These are phyloP conservation scores for Apiospora saccharicola DNA, from an alignment of 2,329 filamentous ascomycete species.

Conservation along the genomic window DNA sequence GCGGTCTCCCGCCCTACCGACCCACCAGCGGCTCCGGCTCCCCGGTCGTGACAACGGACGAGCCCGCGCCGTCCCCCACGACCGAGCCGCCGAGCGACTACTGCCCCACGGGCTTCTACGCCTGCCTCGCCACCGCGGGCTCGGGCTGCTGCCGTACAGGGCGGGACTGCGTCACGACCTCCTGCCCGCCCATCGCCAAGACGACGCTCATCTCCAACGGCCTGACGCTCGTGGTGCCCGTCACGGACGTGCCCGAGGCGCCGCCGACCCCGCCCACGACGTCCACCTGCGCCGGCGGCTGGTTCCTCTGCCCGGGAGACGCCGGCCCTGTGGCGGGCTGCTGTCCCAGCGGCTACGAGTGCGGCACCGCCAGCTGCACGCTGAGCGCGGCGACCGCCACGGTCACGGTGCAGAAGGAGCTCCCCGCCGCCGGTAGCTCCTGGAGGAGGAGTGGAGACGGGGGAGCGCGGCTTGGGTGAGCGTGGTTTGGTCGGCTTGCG, in stretches of 20 bases:
- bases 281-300: conserved; percentile 75
- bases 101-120: conserved; percentile 92
- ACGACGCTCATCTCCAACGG: conserved; percentile 74
- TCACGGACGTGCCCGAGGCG: conserved; percentile 52
- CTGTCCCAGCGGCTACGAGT: conserved; percentile 80
- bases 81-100: conserved; percentile 47
- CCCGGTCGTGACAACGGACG: conserved; percentile 42
- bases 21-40: conserved; percentile 43
- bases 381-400: conserved; percentile 60
- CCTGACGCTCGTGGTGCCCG: conserved; percentile 74
- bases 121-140: conserved; percentile 83
- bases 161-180: conserved; percentile 81
- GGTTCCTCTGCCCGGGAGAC: conserved; percentile 72
- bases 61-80: conserved; percentile 36
- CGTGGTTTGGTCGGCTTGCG: background rate
- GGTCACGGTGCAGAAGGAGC: conserved; percentile 62
- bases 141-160: conserved; percentile 89
- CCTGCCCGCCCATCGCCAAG: conserved; percentile 69
- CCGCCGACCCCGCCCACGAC: conserved; percentile 43
- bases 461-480: background rate
- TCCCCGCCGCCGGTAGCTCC: conserved; percentile 43
- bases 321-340: conserved; percentile 77
- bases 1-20: conserved; percentile 45
- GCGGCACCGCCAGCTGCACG: conserved; percentile 77
- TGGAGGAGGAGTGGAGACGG: background rate